These are phyloP conservation scores for Neurospora sp. DNA, from an alignment of 495 filamentous ascomycete genomes.

Conservation along the genomic window DNA sequence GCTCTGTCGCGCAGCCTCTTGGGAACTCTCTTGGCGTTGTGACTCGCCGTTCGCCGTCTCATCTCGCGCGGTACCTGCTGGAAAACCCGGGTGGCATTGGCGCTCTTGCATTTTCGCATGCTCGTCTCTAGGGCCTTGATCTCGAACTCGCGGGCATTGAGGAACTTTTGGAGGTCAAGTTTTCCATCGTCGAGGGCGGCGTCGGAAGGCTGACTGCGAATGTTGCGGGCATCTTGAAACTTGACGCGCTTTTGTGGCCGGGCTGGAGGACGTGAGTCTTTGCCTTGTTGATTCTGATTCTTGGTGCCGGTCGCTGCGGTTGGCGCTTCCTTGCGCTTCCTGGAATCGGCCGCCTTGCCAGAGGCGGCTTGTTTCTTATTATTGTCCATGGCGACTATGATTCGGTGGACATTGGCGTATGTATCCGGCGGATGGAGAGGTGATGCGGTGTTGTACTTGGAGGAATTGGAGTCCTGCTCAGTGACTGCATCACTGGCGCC, in stretches of 20 bases:
- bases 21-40: constrained; percentile 90
- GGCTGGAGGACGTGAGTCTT: neutral
- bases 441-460: neutral
- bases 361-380: neutral
- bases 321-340: constrained; percentile 12
- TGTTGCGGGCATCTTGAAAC: constrained; percentile 55
- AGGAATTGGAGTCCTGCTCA: neutral
- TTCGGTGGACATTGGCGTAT: neutral
- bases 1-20: constrained; percentile 62
- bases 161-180: constrained; percentile 71
- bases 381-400: constrained; percentile 4
- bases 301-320: neutral
- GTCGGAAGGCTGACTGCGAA: constrained; percentile 61
- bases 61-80: constrained; percentile 79
- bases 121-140: constrained; percentile 74
- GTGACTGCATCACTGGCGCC: neutral
- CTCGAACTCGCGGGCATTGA: constrained; percentile 75
- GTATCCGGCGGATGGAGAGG: neutral
- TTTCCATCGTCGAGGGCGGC: constrained; percentile 68
- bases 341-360: neutral
- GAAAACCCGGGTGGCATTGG: constrained; percentile 65
- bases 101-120: constrained; percentile 61
- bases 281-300: neutral
- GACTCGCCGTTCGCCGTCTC: constrained; percentile 80
- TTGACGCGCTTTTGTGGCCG: constrained; percentile 47